These are phyloP conservation scores for Saturnispora quitensis DNA, from an alignment of 805 yeast genomes.

Conservation along the genomic window DNA sequence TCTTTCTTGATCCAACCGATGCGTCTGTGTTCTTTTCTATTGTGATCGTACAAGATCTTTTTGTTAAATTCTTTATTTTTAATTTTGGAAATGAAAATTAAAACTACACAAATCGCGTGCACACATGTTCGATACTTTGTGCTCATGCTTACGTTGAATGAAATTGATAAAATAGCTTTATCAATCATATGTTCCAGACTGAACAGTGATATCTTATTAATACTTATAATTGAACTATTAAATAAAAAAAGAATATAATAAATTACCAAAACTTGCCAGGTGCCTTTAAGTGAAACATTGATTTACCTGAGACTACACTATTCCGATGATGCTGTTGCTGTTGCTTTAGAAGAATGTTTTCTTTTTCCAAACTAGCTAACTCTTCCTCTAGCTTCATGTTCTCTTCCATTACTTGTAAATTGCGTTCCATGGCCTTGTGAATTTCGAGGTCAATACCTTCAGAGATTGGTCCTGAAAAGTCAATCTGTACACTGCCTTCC, in stretches of 20 bases:
- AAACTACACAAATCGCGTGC: neutral
- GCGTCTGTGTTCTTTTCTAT: too few species aligned
- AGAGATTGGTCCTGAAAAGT: slow-evolving; percentile 25
- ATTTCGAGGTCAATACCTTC: slow-evolving; percentile 39
- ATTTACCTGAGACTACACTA: slow-evolving; percentile 7
- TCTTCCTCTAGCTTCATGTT: slow-evolving; percentile 50
- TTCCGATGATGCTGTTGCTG: slow-evolving; percentile 11
- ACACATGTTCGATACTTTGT: neutral
- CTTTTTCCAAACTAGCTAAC: slow-evolving; percentile 32
- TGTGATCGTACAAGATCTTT: neutral
- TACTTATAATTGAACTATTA: neutral
- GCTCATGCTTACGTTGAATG: neutral
- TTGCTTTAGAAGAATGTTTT: slow-evolving; percentile 27
- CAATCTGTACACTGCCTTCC: slow-evolving; percentile 16
- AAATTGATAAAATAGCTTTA: neutral
- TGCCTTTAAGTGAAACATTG: slow-evolving; percentile 10
- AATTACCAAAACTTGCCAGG: slow-evolving; percentile 12
- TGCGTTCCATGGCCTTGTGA: slow-evolving; percentile 50
- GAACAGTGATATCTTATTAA: neutral
- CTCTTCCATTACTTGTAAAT: slow-evolving; percentile 56
- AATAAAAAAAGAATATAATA: neutral
- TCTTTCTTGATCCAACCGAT: neutral
- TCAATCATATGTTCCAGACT: neutral
- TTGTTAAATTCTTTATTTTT: neutral
- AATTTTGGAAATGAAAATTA: too few species aligned